Evolutionary conservation across 2,329 filamentous ascomycete species (phyloP).

Genomic region (Alternaria sp.): DNA sequence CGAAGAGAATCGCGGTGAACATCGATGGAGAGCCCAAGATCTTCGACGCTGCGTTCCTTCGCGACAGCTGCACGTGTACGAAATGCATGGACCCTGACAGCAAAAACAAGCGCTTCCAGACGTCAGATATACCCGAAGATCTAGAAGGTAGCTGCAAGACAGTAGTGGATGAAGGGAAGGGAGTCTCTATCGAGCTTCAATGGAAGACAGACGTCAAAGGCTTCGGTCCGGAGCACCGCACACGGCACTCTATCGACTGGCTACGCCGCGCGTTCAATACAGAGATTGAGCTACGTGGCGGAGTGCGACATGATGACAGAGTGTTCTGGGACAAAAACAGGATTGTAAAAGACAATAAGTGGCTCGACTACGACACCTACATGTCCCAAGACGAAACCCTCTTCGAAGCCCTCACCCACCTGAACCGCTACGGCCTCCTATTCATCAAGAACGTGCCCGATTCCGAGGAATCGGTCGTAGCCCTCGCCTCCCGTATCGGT

Average conservation of each 20-base stretch:
- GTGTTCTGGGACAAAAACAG: constrained; percentile 57
- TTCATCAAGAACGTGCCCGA: constrained; percentile 78
- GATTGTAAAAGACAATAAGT: constrained; percentile 58
- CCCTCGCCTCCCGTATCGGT: constrained; percentile 75
- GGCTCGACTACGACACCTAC: constrained; percentile 74
- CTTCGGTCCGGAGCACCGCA: constrained; percentile 51
- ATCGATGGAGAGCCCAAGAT: constrained; percentile 39
- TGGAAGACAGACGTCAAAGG: constrained; percentile 66
- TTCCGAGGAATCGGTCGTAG: constrained; percentile 67
- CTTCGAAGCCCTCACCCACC: constrained; percentile 64
- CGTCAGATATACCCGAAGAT: constrained; percentile 64
- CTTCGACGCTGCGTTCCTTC: constrained; percentile 52
- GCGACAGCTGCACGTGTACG: constrained; percentile 66
- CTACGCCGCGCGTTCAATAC: constrained; percentile 39
- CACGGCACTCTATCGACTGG: constrained; percentile 46
- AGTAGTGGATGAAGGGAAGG: constrained; percentile 46
- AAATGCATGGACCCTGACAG: constrained; percentile 64
- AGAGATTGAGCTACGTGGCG: constrained; percentile 37
- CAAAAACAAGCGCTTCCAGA: constrained; percentile 69
- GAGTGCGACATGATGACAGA: constrained; percentile 43
- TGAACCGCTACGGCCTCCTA: constrained; percentile 73
- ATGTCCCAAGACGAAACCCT: constrained; percentile 67
- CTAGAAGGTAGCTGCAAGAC: constrained; percentile 45
- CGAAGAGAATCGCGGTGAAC: constrained; percentile 38
- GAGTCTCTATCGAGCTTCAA: constrained; percentile 59